Evolutionary conservation across 176 grass and related monocot genomes (phyloP), one percentile per base, ranked within the genome.

Genomic region (Carex kokanica): DNA sequence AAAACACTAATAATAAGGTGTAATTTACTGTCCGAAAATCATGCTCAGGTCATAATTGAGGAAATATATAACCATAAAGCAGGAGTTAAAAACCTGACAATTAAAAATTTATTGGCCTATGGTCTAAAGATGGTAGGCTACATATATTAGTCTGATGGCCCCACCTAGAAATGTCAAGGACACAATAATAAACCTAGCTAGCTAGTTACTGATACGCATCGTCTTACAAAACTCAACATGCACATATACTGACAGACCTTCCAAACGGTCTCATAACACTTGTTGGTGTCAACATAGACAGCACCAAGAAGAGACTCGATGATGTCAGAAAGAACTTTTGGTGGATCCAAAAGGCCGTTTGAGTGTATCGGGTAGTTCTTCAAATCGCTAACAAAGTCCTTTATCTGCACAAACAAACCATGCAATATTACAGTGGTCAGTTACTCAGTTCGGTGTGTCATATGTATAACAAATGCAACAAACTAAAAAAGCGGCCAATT

Each of bases 281-380:
- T 84, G 69, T 88, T 84, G 51, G 90, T 88, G 78, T 92, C 90
- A 0, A 78, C 12, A 74, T 86, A 95, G 21, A 95, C 67, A 13
- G 90, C 90, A 66, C 93, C 93, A 64, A 95, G 85, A 55, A 95
- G 78, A 64, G 93, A 92, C 82, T 92, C 93, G 27, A 95, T 81
- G 31, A 90, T 88, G 43, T 95, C 86, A 79, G 86, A 77, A 14
- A 95, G 78, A 16, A 83, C 77, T 80, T 95, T 95, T 43, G 93
- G 93, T 41, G 88, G 62, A 81, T 92, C 84, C 62, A 95, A 40
- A 54, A 95, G 78, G n/a, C 93, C 93, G 52, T 95, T 88, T 1
- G 88, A 95, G 21, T 95, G 93, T 55, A 85, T 49, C 0, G 88
- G 86, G 80, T 88, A 92, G 36, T 73, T 56, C 16, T 23, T 17